Percentiles rank a stretch among this genome's conserved stretches.
These are phyloP conservation scores for Lathyrus oleraceus DNA, from an alignment of 306 rosid species.

Conservation along the genomic window DNA sequence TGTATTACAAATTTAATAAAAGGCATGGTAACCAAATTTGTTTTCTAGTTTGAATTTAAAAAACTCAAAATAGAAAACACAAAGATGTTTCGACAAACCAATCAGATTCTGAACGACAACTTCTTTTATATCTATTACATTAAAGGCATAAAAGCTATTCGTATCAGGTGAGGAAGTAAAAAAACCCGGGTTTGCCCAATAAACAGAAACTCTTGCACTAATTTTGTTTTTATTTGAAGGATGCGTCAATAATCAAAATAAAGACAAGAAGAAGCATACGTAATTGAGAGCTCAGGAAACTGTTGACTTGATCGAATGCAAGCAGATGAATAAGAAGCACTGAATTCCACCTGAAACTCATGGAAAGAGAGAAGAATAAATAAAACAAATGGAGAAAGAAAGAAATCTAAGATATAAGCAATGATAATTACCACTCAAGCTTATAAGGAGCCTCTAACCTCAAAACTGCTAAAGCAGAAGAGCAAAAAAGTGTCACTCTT, in stretches of 20 bases:
- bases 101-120: not conserved
- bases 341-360: slow-evolving; percentile 71
- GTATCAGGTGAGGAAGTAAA: no score
- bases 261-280: slow-evolving; percentile 55
- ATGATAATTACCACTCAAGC: not conserved
- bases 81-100: not conserved
- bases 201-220: slow-evolving; percentile 7
- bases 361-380: not conserved
- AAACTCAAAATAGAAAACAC: not conserved
- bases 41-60: no score
- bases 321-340: slow-evolving; percentile 64
- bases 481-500: not conserved
- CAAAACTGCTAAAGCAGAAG: not conserved
- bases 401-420: not conserved
- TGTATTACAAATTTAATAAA: not conserved
- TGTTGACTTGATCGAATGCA: slow-evolving; percentile 73
- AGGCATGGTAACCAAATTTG: not conserved
- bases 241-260: slow-evolving; percentile 2
- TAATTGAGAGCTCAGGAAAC: slow-evolving; percentile 83
- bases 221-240: slow-evolving; percentile 14
- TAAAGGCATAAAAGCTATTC: no score
- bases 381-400: not conserved
- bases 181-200: slow-evolving; percentile 1
- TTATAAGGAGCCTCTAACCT: not conserved
- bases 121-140: no score